Conservation (phyloP, 805 yeast genomes). For the Saturnispora dispora region DNA sequence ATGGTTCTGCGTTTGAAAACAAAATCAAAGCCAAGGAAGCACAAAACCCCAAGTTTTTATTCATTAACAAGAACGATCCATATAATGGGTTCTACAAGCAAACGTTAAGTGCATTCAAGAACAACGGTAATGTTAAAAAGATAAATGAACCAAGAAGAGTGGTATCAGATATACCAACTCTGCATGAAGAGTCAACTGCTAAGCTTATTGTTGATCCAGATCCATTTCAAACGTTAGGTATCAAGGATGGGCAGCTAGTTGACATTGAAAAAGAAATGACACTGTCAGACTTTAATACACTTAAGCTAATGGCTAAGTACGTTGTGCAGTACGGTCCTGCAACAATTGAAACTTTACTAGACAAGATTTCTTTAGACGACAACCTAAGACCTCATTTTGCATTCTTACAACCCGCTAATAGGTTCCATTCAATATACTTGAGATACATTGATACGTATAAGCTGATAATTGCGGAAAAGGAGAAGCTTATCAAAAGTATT, state of each 20-base stretch:
- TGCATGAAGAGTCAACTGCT: background rate
- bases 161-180: background rate
- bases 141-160: background rate
- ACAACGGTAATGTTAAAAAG: conserved; percentile 18
- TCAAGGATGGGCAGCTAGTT: conserved; percentile 10
- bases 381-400: conserved; percentile 50
- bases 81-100: conserved; percentile 49
- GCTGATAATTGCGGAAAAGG: conserved; percentile 25
- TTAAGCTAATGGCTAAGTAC: conserved; percentile 64
- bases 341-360: conserved; percentile 32
- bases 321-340: conserved; percentile 51
- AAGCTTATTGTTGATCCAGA: conserved; percentile 10
- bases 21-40: conserved; percentile 41
- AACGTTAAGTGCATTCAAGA: conserved; percentile 31
- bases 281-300: conserved; percentile 52
- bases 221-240: conserved; percentile 20
- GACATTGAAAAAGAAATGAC: conserved; percentile 36
- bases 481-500: conserved; percentile 3
- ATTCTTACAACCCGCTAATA: conserved; percentile 53
- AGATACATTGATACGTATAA: conserved; percentile 50
- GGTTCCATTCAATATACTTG: conserved; percentile 45
- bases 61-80: conserved; percentile 46
- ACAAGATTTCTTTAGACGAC: conserved; percentile 18
- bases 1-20: conserved; percentile 59
- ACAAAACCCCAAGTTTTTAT: conserved; percentile 49